Evolutionary conservation across 208 protist genomes (phyloP).

Genomic region (Acanthamoeba castellanii): DNA sequence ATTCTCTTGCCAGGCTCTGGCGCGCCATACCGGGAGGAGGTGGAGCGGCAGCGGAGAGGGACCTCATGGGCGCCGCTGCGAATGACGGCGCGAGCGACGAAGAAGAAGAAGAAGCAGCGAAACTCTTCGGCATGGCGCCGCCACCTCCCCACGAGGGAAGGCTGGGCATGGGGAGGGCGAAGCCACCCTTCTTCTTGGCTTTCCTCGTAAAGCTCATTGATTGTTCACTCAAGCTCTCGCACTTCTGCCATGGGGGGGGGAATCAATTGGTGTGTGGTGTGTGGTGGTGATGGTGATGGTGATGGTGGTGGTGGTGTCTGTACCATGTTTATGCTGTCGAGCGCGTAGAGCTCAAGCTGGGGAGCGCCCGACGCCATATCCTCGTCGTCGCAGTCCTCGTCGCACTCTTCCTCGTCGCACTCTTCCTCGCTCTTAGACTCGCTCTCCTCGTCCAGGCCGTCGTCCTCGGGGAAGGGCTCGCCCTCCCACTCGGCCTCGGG

Average conservation of each 20-base stretch:
- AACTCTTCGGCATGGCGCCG: too few species aligned
- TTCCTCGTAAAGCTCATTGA: not conserved
- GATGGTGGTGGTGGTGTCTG: too few species aligned
- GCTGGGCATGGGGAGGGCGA: not conserved
- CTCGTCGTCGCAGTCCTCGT: too few species aligned
- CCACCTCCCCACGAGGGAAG: not conserved
- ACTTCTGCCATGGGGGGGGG: not conserved
- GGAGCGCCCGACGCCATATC: too few species aligned
- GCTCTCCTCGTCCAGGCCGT: not conserved
- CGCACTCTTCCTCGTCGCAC: too few species aligned
- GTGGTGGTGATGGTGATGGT: not conserved
- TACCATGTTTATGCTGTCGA: too few species aligned
- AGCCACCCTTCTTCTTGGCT: slow-evolving; percentile 49
- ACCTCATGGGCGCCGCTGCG: slow-evolving; percentile 72
- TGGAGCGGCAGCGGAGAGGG: slow-evolving; percentile 67
- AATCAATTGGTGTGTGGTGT: not conserved
- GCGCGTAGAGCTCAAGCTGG: too few species aligned
- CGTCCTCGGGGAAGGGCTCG: slow-evolving; percentile 45
- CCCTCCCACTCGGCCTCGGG: slow-evolving; percentile 31
- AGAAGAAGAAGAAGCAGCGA: not conserved
- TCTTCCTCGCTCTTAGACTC: not conserved
- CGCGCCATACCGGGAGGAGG: slow-evolving; percentile 54
- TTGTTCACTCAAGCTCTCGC: not conserved
- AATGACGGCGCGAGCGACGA: slow-evolving; percentile 37
- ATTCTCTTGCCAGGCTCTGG: not conserved